Evolutionary conservation across 2,329 filamentous ascomycete species (phyloP).

Genomic region (Sclerotinia subarctica): DNA sequence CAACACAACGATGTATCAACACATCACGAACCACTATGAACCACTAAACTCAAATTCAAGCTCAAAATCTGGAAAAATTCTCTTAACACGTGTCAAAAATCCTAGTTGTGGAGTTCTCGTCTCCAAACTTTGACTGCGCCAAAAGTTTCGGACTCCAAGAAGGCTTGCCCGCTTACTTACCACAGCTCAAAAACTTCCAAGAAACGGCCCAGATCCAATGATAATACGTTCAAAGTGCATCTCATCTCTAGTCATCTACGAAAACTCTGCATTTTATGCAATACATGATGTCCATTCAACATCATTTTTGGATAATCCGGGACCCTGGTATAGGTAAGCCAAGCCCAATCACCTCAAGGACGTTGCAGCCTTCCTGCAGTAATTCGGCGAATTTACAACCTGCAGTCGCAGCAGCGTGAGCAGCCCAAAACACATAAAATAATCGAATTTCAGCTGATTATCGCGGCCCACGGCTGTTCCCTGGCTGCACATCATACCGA

Average conservation of each 20-base stretch:
- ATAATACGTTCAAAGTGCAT: neutral
- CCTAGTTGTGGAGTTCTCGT: constrained; percentile 7
- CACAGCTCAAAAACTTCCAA: constrained; percentile 1
- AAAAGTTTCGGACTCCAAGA: neutral
- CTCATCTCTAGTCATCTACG: constrained; percentile 3
- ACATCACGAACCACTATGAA: neutral
- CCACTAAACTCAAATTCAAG: neutral
- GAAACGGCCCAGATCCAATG: constrained; percentile 6
- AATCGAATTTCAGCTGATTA: constrained; percentile 4
- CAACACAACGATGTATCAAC: constrained; percentile 9
- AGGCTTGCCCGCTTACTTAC: constrained; percentile 15
- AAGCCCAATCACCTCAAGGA: neutral
- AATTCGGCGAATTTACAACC: constrained; percentile 16
- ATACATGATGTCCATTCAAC: neutral
- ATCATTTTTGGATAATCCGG: neutral
- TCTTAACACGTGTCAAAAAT: constrained; percentile 17
- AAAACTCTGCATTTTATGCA: constrained; percentile 6
- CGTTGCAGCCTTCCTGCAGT: constrained; percentile 4
- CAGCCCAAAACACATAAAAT: neutral
- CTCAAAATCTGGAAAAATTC: constrained; percentile 5
- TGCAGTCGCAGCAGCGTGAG: neutral
- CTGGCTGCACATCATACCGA: constrained; percentile 11
- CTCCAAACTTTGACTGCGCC: constrained; percentile 18
- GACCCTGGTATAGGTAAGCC: constrained; percentile 17
- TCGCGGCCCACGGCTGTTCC: neutral